Evolutionary conservation across 2,329 filamentous ascomycete species (phyloP), one percentile per base, ranked within the genome.

Genomic region (Calcarisporium arbuscula): DNA sequence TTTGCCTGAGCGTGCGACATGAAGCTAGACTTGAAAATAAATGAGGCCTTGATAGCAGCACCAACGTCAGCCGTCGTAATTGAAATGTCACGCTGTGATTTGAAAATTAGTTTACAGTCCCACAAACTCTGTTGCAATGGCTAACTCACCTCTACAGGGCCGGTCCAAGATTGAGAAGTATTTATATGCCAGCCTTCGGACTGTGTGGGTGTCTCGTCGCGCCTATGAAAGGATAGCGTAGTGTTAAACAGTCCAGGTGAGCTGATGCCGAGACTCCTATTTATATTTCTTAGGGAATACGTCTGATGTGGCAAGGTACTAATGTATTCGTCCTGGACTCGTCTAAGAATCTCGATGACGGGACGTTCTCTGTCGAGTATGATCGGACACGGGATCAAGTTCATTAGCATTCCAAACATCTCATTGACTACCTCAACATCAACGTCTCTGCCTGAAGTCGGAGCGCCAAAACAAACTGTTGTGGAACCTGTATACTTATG

Each of bases 291-390:
- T 7, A 30, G 14, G 18, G 28, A 19, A 30, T 7, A 17, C 15
- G 28, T 30, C 18, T 30, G 28, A 30, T 30, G 19, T 8, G 28
- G 28, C n/a, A 30, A 19, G 18, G 14, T 30, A 8, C 28, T 17
- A 18, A 30, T 9, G 28, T 17, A 30, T 4, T 30, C 28, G 8
- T 30, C 28, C 12, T 30, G 28, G 18, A 30, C 19, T 8, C 18
- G 14, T 19, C n/a, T 30, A 8, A 30, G 28, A 16, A 19, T 17
- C 6, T 30, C 14, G n/a, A 30, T 19, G 18, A 30, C 28, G n/a
- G 28, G 19, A 12, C 14, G 8, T 25, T 25, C 22, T 9, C 22
- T 25, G 22, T 25, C 22, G 14, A 25, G 14, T 25, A 10, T 9
- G 10, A 25, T 10, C 14, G 10, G 22, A 14, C 10, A 25, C 10